Percentiles rank a stretch among this genome's conserved stretches.
These are phyloP conservation scores for Plasmodium falciparum DNA, from an alignment of 169 alveolate species.

Conservation along the genomic window DNA sequence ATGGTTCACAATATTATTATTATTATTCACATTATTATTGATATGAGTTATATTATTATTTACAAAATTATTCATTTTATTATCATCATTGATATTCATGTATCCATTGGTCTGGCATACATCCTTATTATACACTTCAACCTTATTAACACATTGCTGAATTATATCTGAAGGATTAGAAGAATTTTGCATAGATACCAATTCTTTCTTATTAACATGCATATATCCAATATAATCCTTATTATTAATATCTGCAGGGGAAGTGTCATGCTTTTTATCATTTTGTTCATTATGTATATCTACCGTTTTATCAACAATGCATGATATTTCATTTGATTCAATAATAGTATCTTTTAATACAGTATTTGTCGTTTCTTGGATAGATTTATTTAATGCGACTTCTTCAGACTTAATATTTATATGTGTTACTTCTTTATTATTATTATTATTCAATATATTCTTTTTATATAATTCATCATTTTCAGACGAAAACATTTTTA, in stretches of 20 bases:
- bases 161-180: too few species aligned
- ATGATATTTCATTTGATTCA: too few species aligned
- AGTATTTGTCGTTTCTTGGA: too few species aligned
- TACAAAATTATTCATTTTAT: neutral
- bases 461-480: conserved; percentile 28
- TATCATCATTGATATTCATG: neutral
- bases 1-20: too few species aligned
- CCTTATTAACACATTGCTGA: neutral
- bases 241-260: neutral
- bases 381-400: neutral
- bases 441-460: neutral
- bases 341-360: too few species aligned
- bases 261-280: too few species aligned
- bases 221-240: neutral
- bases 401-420: conserved; percentile 1
- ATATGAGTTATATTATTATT: neutral
- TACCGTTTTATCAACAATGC: too few species aligned
- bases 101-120: neutral
- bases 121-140: neutral
- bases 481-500: conserved; percentile 1
- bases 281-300: too few species aligned
- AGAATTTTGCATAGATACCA: too few species aligned
- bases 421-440: conserved; percentile 13
- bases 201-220: neutral
- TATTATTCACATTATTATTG: neutral